Evolutionary conservation across 305 asterid species (phyloP).

Genomic region (Fraxinus dipetala): DNA sequence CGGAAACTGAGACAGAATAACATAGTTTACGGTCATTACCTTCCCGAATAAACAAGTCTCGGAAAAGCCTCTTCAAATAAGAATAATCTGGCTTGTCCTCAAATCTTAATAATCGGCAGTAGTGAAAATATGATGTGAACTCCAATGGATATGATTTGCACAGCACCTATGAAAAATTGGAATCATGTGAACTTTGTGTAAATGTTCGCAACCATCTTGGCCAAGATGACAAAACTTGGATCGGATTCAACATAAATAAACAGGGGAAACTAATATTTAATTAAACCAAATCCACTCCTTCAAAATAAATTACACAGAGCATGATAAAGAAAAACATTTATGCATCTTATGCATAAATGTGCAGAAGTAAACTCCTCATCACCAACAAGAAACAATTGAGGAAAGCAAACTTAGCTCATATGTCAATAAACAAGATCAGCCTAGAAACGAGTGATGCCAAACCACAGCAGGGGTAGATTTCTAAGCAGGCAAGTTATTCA

Average conservation of each 20-base stretch:
- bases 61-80: constrained; percentile 86
- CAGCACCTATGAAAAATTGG: constrained; percentile 50
- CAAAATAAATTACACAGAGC: not conserved
- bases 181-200: constrained; percentile 16
- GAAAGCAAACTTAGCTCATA: not conserved
- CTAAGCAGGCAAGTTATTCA: constrained; percentile 9
- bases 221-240: constrained; percentile 12
- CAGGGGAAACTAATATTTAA: not conserved
- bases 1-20: not conserved
- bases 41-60: constrained; percentile 92
- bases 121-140: constrained; percentile 85
- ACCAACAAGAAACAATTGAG: not conserved
- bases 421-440: constrained; percentile 9
- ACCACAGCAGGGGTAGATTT: constrained; percentile 2
- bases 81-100: constrained; percentile 94
- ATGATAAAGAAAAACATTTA: not conserved
- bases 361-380: constrained; percentile 1
- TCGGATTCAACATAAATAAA: not conserved
- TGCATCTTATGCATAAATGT: constrained; percentile 4
- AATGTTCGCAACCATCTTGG: not conserved
- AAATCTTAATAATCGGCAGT: constrained; percentile 81
- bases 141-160: constrained; percentile 86
- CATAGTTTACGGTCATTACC: constrained; percentile 37
- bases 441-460: not conserved
- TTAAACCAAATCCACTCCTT: not conserved